These are phyloP conservation scores for Lachancea dasiensis DNA, from an alignment of 805 yeast genomes.

Conservation along the genomic window DNA sequence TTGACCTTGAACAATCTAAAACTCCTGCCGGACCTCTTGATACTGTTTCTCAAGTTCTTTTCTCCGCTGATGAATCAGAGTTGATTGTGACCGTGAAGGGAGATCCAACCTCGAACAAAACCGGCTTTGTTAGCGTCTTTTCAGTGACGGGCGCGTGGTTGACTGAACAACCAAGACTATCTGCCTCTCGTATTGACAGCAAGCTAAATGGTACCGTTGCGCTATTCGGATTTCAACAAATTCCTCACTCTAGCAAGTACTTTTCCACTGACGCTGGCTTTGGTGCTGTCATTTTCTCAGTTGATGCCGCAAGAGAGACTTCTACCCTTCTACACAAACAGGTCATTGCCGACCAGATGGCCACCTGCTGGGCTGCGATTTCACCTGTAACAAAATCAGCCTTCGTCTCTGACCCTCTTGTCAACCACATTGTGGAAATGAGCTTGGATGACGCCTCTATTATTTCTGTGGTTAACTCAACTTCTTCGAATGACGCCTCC, in stretches of 20 bases:
- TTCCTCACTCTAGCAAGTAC: slow-evolving; percentile 7
- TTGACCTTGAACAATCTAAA: slow-evolving; percentile 6
- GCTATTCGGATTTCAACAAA: slow-evolving; percentile 10
- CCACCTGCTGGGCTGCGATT: slow-evolving; percentile 10
- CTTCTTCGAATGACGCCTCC: slow-evolving; percentile 1
- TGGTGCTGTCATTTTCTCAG: slow-evolving; percentile 9
- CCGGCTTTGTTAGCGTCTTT: slow-evolving; percentile 7
- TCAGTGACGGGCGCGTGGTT: slow-evolving; percentile 6
- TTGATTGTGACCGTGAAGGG: slow-evolving; percentile 11
- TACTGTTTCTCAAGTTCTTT: slow-evolving; percentile 9
- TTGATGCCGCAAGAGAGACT: slow-evolving; percentile 6
- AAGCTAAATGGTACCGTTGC: slow-evolving; percentile 8
- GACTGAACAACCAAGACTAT: slow-evolving; percentile 5
- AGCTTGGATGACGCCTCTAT: slow-evolving; percentile 10
- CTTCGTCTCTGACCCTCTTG: slow-evolving; percentile 10
- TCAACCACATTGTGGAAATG: slow-evolving; percentile 12
- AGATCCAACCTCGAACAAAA: slow-evolving; percentile 5
- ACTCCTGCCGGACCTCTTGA: slow-evolving; percentile 8
- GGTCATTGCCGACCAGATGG: slow-evolving; percentile 7
- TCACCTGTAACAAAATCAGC: slow-evolving; percentile 7
- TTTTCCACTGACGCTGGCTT: slow-evolving; percentile 9
- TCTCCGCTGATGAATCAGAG: slow-evolving; percentile 9
- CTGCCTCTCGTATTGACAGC: slow-evolving; percentile 5
- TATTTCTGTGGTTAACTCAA: slow-evolving; percentile 8
- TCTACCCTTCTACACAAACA: slow-evolving; percentile 8